Conservation (phyloP, 2,329 filamentous ascomycete species). For the Monilinia laxa region DNA sequence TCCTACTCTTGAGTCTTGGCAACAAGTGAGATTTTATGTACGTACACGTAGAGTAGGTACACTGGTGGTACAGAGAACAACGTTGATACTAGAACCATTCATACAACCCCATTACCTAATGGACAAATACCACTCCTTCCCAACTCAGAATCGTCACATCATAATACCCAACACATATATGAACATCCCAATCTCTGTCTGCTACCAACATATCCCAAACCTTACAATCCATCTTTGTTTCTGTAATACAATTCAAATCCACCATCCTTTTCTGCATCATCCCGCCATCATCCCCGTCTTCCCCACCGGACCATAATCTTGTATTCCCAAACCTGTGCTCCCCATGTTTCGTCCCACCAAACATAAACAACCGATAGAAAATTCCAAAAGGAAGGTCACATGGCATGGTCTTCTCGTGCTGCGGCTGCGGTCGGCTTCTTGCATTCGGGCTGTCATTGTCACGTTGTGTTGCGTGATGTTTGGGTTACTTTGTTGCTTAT, state of each 20-base stretch:
- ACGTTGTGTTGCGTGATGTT: background rate
- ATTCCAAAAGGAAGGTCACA: slow-evolving; percentile 4
- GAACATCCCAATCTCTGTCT: background rate
- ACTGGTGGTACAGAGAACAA: background rate
- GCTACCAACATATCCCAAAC: background rate
- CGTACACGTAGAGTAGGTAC: background rate
- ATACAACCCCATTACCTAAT: background rate
- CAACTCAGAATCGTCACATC: background rate
- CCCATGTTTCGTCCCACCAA: background rate
- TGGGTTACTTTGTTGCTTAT: too few species aligned
- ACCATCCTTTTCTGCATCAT: slow-evolving; percentile 6
- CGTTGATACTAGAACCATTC: background rate
- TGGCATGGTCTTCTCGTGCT: slow-evolving; percentile 20
- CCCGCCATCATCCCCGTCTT: slow-evolving; percentile 12
- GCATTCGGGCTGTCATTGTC: background rate
- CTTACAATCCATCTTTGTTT: background rate
- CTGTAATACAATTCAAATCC: background rate
- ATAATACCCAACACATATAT: background rate
- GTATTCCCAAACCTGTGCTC: background rate
- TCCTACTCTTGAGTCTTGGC: background rate
- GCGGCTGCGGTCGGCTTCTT: background rate
- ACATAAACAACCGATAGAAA: background rate
- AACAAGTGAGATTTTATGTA: background rate
- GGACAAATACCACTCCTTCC: slow-evolving; percentile 3
- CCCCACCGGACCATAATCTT: slow-evolving; percentile 9